Evolutionary conservation across 129 eudicot genomes (phyloP).

Genomic region (Gnaphalium uliginosum): DNA sequence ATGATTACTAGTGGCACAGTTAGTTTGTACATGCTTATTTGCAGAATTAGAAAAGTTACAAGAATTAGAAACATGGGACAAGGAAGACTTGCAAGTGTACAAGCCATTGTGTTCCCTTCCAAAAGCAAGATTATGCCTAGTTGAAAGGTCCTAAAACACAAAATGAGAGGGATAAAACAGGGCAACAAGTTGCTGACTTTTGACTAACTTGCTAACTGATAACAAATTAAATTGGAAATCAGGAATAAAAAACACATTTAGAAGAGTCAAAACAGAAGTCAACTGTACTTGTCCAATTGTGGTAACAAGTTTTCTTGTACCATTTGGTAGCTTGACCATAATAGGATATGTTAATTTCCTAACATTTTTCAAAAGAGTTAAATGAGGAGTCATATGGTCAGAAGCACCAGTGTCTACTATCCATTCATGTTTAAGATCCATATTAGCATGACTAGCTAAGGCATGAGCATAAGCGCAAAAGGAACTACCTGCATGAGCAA

Average conservation of each 20-base stretch:
- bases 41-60: no score
- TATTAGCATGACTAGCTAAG: no score
- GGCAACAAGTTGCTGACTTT: background rate
- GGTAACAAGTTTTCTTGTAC: no score
- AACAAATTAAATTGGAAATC: background rate
- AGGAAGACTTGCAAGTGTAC: background rate
- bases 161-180: background rate
- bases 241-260: background rate
- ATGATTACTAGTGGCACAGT: no score
- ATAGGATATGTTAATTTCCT: no score
- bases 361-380: background rate
- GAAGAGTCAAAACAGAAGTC: background rate
- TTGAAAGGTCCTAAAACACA: background rate
- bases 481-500: no score
- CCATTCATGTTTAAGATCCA: no score
- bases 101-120: background rate
- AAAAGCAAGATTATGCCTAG: background rate
- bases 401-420: no score
- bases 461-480: no score
- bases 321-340: no score
- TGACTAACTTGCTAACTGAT: background rate
- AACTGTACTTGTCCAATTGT: background rate
- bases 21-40: no score
- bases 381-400: background rate
- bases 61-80: background rate